phyloP scores from a whole-genome alignment of 2,329 filamentous ascomycete genomes.

The Talaromyces amestolkiae region DNA sequence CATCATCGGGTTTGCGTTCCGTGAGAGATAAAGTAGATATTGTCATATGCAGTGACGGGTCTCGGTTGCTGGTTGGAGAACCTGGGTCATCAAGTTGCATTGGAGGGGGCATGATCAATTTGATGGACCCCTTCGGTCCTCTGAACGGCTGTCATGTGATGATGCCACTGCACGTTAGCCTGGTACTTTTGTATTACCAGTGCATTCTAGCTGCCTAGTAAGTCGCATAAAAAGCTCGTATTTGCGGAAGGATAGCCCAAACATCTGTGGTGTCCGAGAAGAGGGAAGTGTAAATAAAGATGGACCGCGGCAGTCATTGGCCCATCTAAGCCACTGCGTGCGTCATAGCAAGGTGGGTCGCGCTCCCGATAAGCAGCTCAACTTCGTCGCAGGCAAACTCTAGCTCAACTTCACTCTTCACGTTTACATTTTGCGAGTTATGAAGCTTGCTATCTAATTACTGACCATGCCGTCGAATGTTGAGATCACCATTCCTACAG shows the following conservation, averaged over 20 bases:
- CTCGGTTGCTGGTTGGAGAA: neutral
- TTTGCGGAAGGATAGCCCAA: neutral
- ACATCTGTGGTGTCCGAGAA: neutral
- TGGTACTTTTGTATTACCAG: neutral
- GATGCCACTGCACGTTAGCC: neutral
- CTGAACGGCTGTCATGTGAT: slow-evolving; percentile 14
- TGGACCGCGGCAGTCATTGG: neutral
- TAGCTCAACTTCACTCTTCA: neutral
- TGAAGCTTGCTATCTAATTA: neutral
- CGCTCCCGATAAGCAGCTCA: slow-evolving; percentile 6
- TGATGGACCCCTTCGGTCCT: neutral
- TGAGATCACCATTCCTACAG: slow-evolving; percentile 52
- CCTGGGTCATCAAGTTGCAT: slow-evolving; percentile 6
- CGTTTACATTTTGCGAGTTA: no score
- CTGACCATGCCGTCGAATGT: slow-evolving; percentile 41
- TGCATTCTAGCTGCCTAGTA: neutral
- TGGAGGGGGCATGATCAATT: slow-evolving; percentile 11
- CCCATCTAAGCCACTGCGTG: neutral
- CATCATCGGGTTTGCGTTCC: slow-evolving; percentile 18
- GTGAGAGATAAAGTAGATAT: neutral
- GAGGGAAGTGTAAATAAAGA: slow-evolving; percentile 7
- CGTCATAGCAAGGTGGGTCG: slow-evolving; percentile 13
- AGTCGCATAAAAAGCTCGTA: neutral
- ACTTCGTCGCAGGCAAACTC: slow-evolving; percentile 3
- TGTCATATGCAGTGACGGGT: slow-evolving; percentile 1